Conservation (phyloP, 176 grass and related monocot genomes). For the Eremochloa ophiuroides region DNA sequence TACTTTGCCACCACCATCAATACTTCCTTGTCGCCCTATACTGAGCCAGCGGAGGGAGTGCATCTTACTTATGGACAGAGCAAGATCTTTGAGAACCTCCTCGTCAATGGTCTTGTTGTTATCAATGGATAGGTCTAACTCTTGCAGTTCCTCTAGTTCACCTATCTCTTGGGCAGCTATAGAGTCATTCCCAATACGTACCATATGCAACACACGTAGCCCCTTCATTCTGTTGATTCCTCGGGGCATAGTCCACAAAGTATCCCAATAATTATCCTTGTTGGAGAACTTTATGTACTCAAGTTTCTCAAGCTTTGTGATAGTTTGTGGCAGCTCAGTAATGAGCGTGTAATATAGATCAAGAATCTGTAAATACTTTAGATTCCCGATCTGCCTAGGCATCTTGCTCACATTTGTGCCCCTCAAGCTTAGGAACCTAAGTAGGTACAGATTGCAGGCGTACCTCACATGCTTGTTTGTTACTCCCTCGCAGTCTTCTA, state of each 20-base stretch:
- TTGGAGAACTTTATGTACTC: background rate
- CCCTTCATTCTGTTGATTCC: background rate
- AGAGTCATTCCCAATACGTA: background rate
- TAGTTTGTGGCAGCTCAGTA: background rate
- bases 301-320: background rate
- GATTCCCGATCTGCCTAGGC: background rate
- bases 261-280: background rate
- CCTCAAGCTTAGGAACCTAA: background rate
- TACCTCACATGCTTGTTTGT: background rate
- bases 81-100: too few relatives aligned
- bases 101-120: too few relatives aligned
- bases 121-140: too few relatives aligned
- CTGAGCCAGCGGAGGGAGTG: too few relatives aligned
- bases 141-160: background rate
- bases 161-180: background rate
- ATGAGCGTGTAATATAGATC: background rate
- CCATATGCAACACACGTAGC: too few relatives aligned
- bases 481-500: background rate
- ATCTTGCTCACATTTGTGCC: background rate
- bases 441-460: background rate
- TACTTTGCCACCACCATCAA: too few relatives aligned
- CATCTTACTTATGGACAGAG: background rate
- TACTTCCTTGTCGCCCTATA: too few relatives aligned
- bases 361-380: background rate
- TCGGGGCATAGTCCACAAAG: too few relatives aligned